phyloP scores from a whole-genome alignment of 192 early-diverging fungal species.

The Umbelopsis sp. region DNA sequence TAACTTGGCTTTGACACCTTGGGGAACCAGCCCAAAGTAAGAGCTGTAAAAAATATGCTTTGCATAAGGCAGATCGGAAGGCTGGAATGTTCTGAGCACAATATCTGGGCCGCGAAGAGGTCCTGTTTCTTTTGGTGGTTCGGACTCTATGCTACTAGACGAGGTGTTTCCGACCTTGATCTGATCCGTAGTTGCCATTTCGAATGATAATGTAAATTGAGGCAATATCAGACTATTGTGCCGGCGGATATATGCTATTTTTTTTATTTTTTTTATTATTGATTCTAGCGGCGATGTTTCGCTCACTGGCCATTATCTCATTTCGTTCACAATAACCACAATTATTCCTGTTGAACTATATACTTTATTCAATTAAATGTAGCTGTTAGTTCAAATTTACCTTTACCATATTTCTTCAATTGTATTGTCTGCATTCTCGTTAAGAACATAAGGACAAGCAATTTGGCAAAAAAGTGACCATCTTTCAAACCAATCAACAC shows the following conservation, averaged over 20 bases:
- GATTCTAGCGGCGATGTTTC: too few relatives aligned
- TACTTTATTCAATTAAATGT: too few relatives aligned
- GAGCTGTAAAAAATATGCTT: conserved; percentile 29
- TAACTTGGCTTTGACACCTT: conserved; percentile 30
- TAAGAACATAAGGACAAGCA: too few relatives aligned
- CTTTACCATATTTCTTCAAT: too few relatives aligned
- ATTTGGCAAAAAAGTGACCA: too few relatives aligned
- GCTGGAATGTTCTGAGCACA: conserved; percentile 32
- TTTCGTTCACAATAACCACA: too few relatives aligned
- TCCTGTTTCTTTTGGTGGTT: neutral
- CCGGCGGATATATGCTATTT: too few relatives aligned
- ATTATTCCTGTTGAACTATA: too few relatives aligned
- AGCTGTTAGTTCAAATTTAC: too few relatives aligned
- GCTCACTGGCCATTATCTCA: too few relatives aligned
- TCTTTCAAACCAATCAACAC: too few relatives aligned
- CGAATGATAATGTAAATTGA: neutral
- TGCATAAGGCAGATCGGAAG: conserved; percentile 28
- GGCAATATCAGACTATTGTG: neutral
- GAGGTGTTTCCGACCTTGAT: neutral
- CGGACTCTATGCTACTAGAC: neutral
- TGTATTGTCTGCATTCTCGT: too few relatives aligned
- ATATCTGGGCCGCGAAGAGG: neutral
- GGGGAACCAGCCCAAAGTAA: conserved; percentile 33
- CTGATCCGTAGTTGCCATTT: neutral
- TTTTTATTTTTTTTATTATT: neutral